Percentiles rank a stretch among this genome's conserved stretches.
phyloP scores from a whole-genome alignment of 306 rosid species.

The Vigna mungo region DNA sequence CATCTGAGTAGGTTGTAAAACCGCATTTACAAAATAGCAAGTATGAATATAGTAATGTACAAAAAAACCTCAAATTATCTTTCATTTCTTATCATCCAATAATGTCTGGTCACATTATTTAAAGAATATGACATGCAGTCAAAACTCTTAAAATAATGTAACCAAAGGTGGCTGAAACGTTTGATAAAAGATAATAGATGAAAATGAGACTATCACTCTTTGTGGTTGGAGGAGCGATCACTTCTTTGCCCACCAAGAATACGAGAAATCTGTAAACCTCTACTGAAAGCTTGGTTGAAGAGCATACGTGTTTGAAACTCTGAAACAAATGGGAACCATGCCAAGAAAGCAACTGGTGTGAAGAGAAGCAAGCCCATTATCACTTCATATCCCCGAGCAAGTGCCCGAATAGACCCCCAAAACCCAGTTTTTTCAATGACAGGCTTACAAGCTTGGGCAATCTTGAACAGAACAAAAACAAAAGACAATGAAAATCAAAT shows the following conservation, averaged over 20 bases:
- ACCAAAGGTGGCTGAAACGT: neutral
- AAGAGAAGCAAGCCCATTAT: slow-evolving; percentile 88
- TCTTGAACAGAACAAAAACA: slow-evolving; percentile 50
- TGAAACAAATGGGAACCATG: slow-evolving; percentile 98
- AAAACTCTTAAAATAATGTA: slow-evolving; percentile 33
- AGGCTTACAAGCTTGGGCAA: slow-evolving; percentile 94
- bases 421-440: slow-evolving; percentile 54
- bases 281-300: slow-evolving; percentile 97
- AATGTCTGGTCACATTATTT: neutral
- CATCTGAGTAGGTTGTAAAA: neutral
- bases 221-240: slow-evolving; percentile 69
- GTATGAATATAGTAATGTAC: slow-evolving; percentile 12
- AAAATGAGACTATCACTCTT: slow-evolving; percentile 56
- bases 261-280: slow-evolving; percentile 95
- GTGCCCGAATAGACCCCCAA: slow-evolving; percentile 78
- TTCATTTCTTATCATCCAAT: slow-evolving; percentile 28
- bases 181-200: neutral
- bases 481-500: neutral
- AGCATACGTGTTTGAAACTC: slow-evolving; percentile 97
- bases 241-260: slow-evolving; percentile 86
- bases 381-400: slow-evolving; percentile 85
- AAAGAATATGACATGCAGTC: slow-evolving; percentile 21
- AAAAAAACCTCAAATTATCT: slow-evolving; percentile 5
- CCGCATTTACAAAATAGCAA: slow-evolving; percentile 11
- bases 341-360: slow-evolving; percentile 93